A percentile compares a stretch with the other conserved stretches of the same genome.
These are phyloP conservation scores for Ormosia semicastrata DNA, from an alignment of 306 rosid genomes.

Conservation along the genomic window DNA sequence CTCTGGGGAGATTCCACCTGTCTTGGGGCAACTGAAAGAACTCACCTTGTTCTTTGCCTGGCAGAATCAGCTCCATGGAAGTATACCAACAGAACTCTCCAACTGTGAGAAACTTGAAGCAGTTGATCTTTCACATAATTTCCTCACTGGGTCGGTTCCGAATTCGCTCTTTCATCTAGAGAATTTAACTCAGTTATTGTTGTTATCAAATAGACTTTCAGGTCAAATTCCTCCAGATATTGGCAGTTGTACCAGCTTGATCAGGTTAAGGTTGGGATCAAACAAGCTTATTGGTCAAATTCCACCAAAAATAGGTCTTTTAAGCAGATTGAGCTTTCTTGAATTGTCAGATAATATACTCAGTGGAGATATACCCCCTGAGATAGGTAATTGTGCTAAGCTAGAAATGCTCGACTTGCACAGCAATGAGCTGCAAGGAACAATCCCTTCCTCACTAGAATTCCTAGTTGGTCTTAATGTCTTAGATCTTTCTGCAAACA, in stretches of 20 bases:
- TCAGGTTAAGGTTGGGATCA: slow-evolving; percentile 81
- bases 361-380: slow-evolving; percentile 61
- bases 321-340: slow-evolving; percentile 67
- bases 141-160: slow-evolving; percentile 73
- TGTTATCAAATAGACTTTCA: slow-evolving; percentile 80
- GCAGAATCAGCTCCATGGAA: slow-evolving; percentile 84
- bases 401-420: slow-evolving; percentile 94
- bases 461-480: slow-evolving; percentile 65
- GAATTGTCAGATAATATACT: slow-evolving; percentile 77
- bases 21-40: slow-evolving; percentile 69
- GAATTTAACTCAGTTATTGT: slow-evolving; percentile 74
- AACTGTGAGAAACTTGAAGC: slow-evolving; percentile 86
- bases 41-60: slow-evolving; percentile 85
- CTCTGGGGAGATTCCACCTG: slow-evolving; percentile 73
- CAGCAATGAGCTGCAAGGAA: slow-evolving; percentile 68
- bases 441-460: slow-evolving; percentile 65
- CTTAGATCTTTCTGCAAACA: slow-evolving; percentile 79
- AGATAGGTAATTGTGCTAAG: slow-evolving; percentile 74
- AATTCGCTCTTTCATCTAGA: slow-evolving; percentile 68
- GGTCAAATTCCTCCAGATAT: slow-evolving; percentile 75
- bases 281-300: slow-evolving; percentile 74
- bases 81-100: slow-evolving; percentile 70
- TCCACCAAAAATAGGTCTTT: slow-evolving; percentile 70
- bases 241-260: slow-evolving; percentile 70
- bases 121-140: slow-evolving; percentile 84